phyloP scores from a whole-genome alignment of 2,329 filamentous ascomycete species.

The Ascochyta viciae-villosae region DNA sequence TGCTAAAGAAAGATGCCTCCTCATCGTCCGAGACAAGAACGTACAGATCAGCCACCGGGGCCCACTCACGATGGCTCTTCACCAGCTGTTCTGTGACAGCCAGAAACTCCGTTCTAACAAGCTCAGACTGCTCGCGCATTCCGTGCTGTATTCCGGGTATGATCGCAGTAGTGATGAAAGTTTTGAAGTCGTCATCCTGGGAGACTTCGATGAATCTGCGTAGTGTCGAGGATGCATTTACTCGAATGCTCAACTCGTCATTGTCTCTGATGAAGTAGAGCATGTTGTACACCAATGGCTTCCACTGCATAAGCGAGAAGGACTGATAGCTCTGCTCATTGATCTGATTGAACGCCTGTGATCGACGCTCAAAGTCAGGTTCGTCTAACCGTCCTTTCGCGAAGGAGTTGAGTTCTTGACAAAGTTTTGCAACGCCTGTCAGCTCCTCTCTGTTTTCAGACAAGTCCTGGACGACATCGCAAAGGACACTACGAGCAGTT shows the following conservation, averaged over 20 bases:
- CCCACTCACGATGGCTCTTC: conserved; percentile 72
- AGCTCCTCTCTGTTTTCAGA: conserved; percentile 69
- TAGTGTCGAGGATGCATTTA: conserved; percentile 81
- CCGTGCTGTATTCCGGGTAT: conserved; percentile 80
- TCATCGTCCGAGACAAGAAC: conserved; percentile 76
- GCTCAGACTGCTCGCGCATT: conserved; percentile 78
- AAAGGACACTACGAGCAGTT: conserved; percentile 75
- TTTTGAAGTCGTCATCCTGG: conserved; percentile 59
- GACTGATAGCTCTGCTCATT: conserved; percentile 66
- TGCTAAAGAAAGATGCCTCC: conserved; percentile 87
- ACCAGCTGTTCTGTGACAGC: conserved; percentile 81
- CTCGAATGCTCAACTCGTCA: conserved; percentile 85
- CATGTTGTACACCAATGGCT: conserved; percentile 86
- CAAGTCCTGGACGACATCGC: conserved; percentile 74
- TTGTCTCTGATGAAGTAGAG: conserved; percentile 85
- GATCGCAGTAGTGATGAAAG: conserved; percentile 69
- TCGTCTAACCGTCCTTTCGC: conserved; percentile 76
- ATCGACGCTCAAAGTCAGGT: conserved; percentile 83
- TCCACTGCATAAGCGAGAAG: conserved; percentile 79
- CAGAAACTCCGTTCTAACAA: conserved; percentile 83
- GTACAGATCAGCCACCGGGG: conserved; percentile 75
- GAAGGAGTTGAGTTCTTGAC: conserved; percentile 81
- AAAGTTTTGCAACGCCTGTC: conserved; percentile 71
- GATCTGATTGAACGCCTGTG: conserved; percentile 77
- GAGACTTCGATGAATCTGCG: conserved; percentile 74